Evolutionary conservation across 257 asterid genomes (phyloP), one percentile per base, ranked within the genome.

Genomic region (Handroanthus guayacan): DNA sequence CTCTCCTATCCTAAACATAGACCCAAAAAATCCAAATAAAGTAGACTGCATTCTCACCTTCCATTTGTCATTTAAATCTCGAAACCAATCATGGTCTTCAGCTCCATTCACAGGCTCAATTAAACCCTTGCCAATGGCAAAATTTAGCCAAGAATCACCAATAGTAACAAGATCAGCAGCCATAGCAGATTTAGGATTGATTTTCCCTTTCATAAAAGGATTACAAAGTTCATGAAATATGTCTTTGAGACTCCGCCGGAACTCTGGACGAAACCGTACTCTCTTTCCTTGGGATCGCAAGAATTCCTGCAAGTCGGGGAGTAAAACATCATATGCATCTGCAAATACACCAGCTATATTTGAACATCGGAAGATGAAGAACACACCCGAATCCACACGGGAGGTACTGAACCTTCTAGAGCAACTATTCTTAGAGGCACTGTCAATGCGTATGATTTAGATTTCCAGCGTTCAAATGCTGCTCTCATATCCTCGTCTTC

Each of bases 141-240:
- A 84, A 84, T 79, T 82, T 64, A 95, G 86, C 99, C 98, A 95
- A n/a, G 97, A 82, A 72, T 92, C 99, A 81, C 98, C 97, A 62
- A 92, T 79, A 44, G 98, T 83, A 75, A 95, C 87, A 67, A 86
- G 82, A 87, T 92, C 99, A 82, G 97, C 97, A 20, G 86, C 82
- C 56, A 67, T 77, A 63, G 89, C 94, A 78, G 97, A 88, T 83
- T 86, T 91, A 69, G 83, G 87, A 62, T 79, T 84, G 57, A 81
- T 57, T 79, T 79, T 85, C 79, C 90, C 91, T 69, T 80, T 87
- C 8, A 56, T 74, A 41, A 76, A 73, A 67, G 97, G 88, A 55
- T 82, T 50, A 25, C 81, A 81, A 75, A 92, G 97, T 85, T 91
- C 97, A 73, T 72, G 71, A 84, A 87, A 90, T 76, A 95, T 95